A percentile compares a stretch with the other conserved stretches of the same genome.
Conservation (phyloP, 1,284 basidiomycete species). For the Tetrapyrgos nigripes region DNA sequence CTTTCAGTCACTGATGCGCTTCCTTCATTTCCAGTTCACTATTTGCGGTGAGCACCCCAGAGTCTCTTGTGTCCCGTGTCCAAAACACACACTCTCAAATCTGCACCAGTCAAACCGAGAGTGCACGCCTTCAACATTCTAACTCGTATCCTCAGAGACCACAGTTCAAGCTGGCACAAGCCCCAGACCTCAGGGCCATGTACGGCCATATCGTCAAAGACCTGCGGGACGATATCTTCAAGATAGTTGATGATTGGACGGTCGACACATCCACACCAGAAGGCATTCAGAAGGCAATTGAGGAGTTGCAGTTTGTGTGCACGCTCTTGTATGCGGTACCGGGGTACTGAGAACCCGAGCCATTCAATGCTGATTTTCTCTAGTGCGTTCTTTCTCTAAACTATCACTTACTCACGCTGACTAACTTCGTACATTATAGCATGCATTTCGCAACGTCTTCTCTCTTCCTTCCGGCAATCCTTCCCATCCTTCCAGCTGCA, state of each 20-base stretch:
- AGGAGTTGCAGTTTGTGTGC: conserved; percentile 52
- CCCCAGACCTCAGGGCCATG: conserved; percentile 27
- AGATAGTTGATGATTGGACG: conserved; percentile 57
- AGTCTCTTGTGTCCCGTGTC: conserved; percentile 20
- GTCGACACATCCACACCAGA: conserved; percentile 36
- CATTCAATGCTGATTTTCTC: conserved; percentile 54
- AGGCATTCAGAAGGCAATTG: conserved; percentile 48
- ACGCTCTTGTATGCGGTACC: conserved; percentile 48
- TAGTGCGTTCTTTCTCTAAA: conserved; percentile 38
- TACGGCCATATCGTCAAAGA: conserved; percentile 34
- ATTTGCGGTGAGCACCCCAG: background rate
- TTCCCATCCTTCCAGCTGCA: conserved; percentile 39
- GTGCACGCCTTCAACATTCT: conserved; percentile 51
- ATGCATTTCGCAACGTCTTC: conserved; percentile 64
- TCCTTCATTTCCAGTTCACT: conserved; percentile 3
- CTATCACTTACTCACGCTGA: background rate
- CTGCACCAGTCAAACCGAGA: conserved; percentile 24
- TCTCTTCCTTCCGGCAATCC: conserved; percentile 53
- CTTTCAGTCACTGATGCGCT: conserved; percentile 42
- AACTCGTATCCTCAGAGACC: conserved; percentile 50
- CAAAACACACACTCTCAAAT: conserved; percentile 26
- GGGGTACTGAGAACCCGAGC: conserved; percentile 42
- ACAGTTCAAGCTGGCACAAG: conserved; percentile 31
- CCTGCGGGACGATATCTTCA: conserved; percentile 32
- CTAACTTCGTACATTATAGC: conserved; percentile 30